These are phyloP conservation scores for Fusarium clavum DNA, from an alignment of 2,329 filamentous ascomycete species.

Conservation along the genomic window DNA sequence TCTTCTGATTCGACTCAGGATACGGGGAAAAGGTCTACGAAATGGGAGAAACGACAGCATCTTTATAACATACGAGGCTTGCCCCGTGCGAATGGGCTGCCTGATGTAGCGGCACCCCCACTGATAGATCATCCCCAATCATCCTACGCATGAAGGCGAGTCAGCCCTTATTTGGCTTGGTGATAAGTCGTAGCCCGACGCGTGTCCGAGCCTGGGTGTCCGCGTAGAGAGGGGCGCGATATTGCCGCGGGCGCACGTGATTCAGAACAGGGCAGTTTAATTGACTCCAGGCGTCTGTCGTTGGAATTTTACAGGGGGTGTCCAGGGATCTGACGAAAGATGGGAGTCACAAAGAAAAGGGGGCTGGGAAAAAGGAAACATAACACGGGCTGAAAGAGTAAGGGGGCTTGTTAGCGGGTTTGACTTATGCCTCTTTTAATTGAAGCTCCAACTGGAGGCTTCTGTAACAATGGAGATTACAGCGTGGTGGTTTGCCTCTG, in stretches of 20 bases:
- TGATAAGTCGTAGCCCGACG: constrained; percentile 41
- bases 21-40: background rate
- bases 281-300: constrained; percentile 10
- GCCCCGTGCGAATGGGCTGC: constrained; percentile 42
- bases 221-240: constrained; percentile 34
- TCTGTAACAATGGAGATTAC: constrained; percentile 18
- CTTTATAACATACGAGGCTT: constrained; percentile 45
- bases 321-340: background rate
- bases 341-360: constrained; percentile 33
- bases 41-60: constrained; percentile 29
- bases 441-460: constrained; percentile 13
- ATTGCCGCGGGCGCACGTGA: constrained; percentile 39
- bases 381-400: constrained; percentile 14
- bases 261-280: constrained; percentile 1
- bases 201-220: constrained; percentile 8
- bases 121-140: constrained; percentile 15
- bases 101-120: constrained; percentile 39
- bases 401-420: constrained; percentile 29
- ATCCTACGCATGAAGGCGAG: constrained; percentile 36
- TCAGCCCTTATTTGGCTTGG: constrained; percentile 35
- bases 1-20: constrained; percentile 39
- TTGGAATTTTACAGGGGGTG: constrained; percentile 21
- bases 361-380: constrained; percentile 16
- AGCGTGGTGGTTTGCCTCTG: constrained; percentile 12
- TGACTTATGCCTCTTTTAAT: constrained; percentile 4